Evolutionary conservation across 2,329 filamentous ascomycete genomes (phyloP).

Genomic region (Stylonectria norvegica): DNA sequence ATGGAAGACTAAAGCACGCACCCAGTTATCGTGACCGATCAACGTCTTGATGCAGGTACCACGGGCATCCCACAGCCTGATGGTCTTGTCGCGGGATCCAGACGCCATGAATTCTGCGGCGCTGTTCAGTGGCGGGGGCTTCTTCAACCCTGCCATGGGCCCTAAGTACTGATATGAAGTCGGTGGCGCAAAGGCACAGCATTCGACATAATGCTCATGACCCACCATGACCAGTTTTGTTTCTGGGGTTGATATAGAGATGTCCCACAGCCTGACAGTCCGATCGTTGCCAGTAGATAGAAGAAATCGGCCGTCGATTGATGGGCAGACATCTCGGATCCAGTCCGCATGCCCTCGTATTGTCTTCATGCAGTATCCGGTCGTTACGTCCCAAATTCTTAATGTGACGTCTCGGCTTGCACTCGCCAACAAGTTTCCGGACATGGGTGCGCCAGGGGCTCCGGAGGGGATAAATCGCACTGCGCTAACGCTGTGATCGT

Average conservation of each 20-base stretch:
- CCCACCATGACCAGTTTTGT: conserved; percentile 76
- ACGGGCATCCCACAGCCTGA: conserved; percentile 82
- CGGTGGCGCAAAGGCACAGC: conserved; percentile 80
- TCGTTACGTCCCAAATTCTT: conserved; percentile 88
- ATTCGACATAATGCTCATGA: conserved; percentile 83
- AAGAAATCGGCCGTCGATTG: conserved; percentile 77
- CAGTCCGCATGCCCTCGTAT: conserved; percentile 80
- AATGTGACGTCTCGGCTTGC: conserved; percentile 83
- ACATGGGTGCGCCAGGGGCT: conserved; percentile 71
- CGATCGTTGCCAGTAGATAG: conserved; percentile 81
- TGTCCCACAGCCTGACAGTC: conserved; percentile 81
- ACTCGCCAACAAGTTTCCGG: conserved; percentile 80
- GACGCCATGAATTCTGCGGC: conserved; percentile 87
- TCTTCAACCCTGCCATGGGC: conserved; percentile 75
- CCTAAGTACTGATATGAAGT: conserved; percentile 75
- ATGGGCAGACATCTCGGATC: conserved; percentile 86
- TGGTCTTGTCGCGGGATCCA: conserved; percentile 84
- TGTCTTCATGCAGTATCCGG: conserved; percentile 90
- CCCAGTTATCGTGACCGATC: conserved; percentile 90
- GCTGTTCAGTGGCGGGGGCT: conserved; percentile 68
- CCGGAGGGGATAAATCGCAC: conserved; percentile 86
- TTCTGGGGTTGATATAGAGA: conserved; percentile 62
- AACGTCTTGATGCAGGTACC: conserved; percentile 83
- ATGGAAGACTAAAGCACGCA: conserved; percentile 81
- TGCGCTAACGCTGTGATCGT: conserved; percentile 87